Evolutionary conservation across 306 rosid species (phyloP), one percentile per base, ranked within the genome.

Genomic region (Geum urbanum): DNA sequence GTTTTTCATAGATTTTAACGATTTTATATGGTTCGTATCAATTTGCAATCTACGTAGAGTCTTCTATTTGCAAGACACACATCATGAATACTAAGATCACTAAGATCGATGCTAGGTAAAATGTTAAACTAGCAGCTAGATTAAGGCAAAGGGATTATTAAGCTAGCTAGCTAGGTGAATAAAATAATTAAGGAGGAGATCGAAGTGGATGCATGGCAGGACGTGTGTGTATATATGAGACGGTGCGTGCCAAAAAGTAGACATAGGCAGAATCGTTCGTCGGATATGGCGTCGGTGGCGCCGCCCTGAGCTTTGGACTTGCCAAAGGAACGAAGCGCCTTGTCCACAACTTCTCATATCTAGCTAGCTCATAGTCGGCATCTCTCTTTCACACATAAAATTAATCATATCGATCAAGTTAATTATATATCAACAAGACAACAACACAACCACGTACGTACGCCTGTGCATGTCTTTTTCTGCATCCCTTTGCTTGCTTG

Each of bases 251-350:
- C 70, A 59, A 65, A 47, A 70, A 78, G 67, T 74, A 18, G 77
- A 79, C 92, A 80, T 84, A 71, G 87, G 82, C 86, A 75, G 77
- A 77, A 74, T 76, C 91, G 91, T 86, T 76, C 91, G 91, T 86
- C 87, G 72, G 84, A 74, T 80, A 20, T 73, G 78, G 80, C 83
- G 75, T 86, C 70, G 81, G 83, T 79, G 88, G 80, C 86, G 81
- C 92, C 89, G 81, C 85, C 84, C 91, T 77, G 57, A 57, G 51
- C 84, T 87, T 89, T 89, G 98, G 92, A 92, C 84, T 87, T 92
- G 92, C 91, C 96, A 79, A 87, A 84, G 96, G 92, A 84, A 83
- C 55, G 70, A 58, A 72, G 95, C 57, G 91, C 77, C 77, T 89
- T 89, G 96, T 92, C 92, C 54, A 8, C 59, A 63, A 70, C 69